Conservation (phyloP, 164 flowering plant genomes). For the Macadamia tetraphylla region DNA sequence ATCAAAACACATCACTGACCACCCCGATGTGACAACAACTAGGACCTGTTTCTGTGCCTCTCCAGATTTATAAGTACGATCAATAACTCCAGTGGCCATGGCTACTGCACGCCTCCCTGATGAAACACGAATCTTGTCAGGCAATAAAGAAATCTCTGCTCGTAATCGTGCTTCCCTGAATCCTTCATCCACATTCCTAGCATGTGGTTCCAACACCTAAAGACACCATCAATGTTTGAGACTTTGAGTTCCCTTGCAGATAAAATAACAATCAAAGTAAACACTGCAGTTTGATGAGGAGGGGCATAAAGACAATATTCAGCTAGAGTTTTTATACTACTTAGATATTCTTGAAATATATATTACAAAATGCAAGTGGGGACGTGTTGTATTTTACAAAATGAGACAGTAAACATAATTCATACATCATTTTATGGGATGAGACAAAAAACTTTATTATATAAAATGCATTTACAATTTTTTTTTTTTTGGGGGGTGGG, state of each 20-base stretch:
- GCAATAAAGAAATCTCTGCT: conserved; percentile 66
- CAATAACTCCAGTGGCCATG: conserved; percentile 90
- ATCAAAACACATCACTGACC: conserved; percentile 97
- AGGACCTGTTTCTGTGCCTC: conserved; percentile 75
- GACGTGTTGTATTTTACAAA: background rate
- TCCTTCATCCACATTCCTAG: conserved; percentile 77
- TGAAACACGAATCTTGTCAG: conserved; percentile 74
- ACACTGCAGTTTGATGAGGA: background rate
- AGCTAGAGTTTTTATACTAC: background rate
- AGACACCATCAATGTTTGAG: background rate
- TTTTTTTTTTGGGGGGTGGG: too few species aligned
- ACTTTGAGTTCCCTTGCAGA: background rate
- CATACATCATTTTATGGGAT: background rate
- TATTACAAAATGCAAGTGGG: background rate
- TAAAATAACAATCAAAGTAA: background rate
- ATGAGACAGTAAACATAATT: background rate
- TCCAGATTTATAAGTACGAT: conserved; percentile 49
- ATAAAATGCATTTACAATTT: too few species aligned
- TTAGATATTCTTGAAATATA: background rate
- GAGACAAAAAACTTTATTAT: too few species aligned
- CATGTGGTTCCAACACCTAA: conserved; percentile 82
- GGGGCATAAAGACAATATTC: background rate
- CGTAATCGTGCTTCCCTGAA: conserved; percentile 82
- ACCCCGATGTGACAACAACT: conserved; percentile 93
- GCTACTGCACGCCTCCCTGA: conserved; percentile 95